Conservation (phyloP, 257 asterid species). For the Scutellaria galericulata region DNA sequence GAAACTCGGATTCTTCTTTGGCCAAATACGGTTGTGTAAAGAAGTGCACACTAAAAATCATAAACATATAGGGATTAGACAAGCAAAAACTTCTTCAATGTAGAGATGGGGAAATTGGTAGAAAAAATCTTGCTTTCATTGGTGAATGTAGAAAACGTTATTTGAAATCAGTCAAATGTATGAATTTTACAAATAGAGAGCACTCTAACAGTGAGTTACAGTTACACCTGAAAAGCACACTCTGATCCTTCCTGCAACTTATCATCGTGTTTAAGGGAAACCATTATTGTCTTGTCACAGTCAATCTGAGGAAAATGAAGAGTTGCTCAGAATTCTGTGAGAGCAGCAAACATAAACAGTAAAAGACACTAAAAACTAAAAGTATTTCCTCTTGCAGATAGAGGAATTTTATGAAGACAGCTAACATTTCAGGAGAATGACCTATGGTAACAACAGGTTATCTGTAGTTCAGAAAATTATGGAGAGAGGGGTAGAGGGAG, state of each 20-base stretch:
- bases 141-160: constrained; percentile 8
- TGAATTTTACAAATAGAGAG: constrained; percentile 4
- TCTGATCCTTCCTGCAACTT: constrained; percentile 93
- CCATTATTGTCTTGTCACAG: constrained; percentile 98
- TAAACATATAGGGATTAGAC: constrained; percentile 36
- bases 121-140: constrained; percentile 1
- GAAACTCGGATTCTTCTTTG: constrained; percentile 96
- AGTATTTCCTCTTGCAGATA: background rate
- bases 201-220: constrained; percentile 23
- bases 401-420: constrained; percentile 12
- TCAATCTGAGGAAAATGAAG: constrained; percentile 62
- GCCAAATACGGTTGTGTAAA: constrained; percentile 91
- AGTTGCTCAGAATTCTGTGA: constrained; percentile 16
- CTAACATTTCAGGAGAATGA: background rate
- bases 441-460: constrained; percentile 4
- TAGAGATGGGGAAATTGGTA: background rate
- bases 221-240: constrained; percentile 85
- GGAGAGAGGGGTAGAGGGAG: too few relatives aligned
- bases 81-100: constrained; percentile 23
- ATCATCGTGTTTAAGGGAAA: constrained; percentile 84
- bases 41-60: constrained; percentile 83
- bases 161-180: constrained; percentile 22
- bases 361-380: background rate
- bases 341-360: constrained; percentile 17
- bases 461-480: background rate